phyloP scores from a whole-genome alignment of 305 asterid species.

The Solanum hybrid region DNA sequence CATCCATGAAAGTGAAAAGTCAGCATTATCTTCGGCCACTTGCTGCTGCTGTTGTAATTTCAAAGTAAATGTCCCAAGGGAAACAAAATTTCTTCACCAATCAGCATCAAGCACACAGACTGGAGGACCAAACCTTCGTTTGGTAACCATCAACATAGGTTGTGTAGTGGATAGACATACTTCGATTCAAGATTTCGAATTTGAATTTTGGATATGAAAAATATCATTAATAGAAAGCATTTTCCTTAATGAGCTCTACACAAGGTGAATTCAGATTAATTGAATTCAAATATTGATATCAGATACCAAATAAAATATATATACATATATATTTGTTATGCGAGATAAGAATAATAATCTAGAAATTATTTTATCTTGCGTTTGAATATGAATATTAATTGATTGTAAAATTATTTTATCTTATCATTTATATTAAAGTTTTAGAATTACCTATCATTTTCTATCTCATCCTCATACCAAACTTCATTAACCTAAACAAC shows the following conservation, averaged over 20 bases:
- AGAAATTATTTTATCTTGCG: background rate
- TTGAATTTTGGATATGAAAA: too few species aligned
- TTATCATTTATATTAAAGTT: background rate
- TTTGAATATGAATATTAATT: background rate
- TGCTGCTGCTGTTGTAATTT: background rate
- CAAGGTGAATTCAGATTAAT: background rate
- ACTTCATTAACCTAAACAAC: background rate
- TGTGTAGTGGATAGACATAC: too few species aligned
- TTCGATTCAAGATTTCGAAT: too few species aligned
- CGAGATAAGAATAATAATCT: background rate
- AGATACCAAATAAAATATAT: background rate
- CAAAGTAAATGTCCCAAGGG: background rate
- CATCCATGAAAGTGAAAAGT: background rate
- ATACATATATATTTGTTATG: rapidly evolving
- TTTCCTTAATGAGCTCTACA: rapidly evolving
- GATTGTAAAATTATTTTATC: background rate
- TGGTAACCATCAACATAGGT: background rate
- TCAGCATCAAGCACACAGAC: background rate
- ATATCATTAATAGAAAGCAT: too few species aligned
- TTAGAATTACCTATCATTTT: background rate
- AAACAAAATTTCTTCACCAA: background rate
- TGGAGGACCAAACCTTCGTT: background rate
- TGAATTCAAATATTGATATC: too few species aligned
- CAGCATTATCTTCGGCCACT: background rate
- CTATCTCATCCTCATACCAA: background rate